Evolutionary conservation across 768 basidiomycete species (phyloP).

Genomic region (Jaapia argillacea): DNA sequence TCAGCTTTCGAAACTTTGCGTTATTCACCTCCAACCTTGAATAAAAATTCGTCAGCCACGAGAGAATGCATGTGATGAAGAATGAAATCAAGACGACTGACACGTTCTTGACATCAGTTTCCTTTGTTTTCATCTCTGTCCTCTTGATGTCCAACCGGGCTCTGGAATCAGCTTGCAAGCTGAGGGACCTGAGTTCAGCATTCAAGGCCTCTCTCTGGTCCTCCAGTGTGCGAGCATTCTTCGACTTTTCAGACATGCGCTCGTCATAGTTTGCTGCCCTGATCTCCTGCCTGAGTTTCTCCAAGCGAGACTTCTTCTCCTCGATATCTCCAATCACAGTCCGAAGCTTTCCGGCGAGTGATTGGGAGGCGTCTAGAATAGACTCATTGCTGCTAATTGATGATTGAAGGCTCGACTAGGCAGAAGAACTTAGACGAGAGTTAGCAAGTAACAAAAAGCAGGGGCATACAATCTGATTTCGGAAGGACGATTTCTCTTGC

Average conservation of each 20-base stretch:
- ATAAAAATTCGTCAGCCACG: slow-evolving; percentile 1
- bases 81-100: slow-evolving; percentile 30
- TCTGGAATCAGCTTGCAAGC: slow-evolving; percentile 69
- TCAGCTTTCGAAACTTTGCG: slow-evolving; percentile 51
- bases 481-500: slow-evolving; percentile 38
- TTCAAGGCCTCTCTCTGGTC: slow-evolving; percentile 61
- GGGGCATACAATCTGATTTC: slow-evolving; percentile 46
- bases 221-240: slow-evolving; percentile 52
- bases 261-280: slow-evolving; percentile 55
- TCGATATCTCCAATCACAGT: slow-evolving; percentile 53
- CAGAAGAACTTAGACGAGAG: background rate
- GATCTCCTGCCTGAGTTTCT: slow-evolving; percentile 51
- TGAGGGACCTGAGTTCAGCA: slow-evolving; percentile 58
- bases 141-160: slow-evolving; percentile 73
- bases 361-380: slow-evolving; percentile 45
- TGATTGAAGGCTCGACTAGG: slow-evolving; percentile 24
- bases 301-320: slow-evolving; percentile 52
- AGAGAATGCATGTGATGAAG: background rate
- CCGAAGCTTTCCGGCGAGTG: slow-evolving; percentile 41
- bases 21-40: slow-evolving; percentile 54
- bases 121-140: slow-evolving; percentile 54
- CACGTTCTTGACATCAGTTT: slow-evolving; percentile 58
- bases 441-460: background rate
- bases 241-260: slow-evolving; percentile 41
- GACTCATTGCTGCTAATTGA: slow-evolving; percentile 43